These are phyloP conservation scores for Exophiala bonariae DNA, from an alignment of 2,329 filamentous ascomycete genomes.

Conservation along the genomic window DNA sequence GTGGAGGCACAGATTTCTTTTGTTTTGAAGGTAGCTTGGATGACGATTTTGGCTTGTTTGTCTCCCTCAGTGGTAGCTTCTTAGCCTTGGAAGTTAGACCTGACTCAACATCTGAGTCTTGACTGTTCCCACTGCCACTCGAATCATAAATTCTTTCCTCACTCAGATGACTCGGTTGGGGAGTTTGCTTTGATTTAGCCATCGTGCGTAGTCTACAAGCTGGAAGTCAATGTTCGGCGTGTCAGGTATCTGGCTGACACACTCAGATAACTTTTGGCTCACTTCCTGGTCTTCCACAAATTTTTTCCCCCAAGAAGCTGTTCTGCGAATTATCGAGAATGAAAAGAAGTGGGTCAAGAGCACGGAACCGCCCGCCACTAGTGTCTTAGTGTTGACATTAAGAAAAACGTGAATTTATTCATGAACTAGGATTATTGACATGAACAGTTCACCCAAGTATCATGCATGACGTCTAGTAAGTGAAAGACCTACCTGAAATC, in stretches of 20 bases:
- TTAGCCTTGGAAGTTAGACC: not conserved
- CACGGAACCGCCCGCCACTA: slow-evolving; percentile 1
- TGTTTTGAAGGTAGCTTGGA: not conserved
- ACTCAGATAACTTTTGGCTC: too few species aligned
- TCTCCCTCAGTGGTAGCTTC: not conserved
- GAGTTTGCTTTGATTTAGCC: slow-evolving; percentile 8
- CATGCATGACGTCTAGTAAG: slow-evolving; percentile 20
- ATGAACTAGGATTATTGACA: not conserved
- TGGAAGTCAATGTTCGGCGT: not conserved
- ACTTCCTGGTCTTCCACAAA: too few species aligned
- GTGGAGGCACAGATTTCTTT: slow-evolving; percentile 3
- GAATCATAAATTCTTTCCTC: slow-evolving; percentile 21
- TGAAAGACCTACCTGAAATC: not conserved
- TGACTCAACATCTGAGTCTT: not conserved
- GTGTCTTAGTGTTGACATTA: not conserved
- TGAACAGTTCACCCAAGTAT: not conserved
- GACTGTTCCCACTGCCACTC: slow-evolving; percentile 19
- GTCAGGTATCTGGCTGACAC: too few species aligned
- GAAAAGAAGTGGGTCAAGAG: not conserved
- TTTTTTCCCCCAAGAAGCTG: not conserved
- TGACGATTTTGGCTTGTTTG: slow-evolving; percentile 5
- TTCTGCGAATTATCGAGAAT: too few species aligned
- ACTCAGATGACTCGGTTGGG: slow-evolving; percentile 16
- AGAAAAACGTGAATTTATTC: not conserved
- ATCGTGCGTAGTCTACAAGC: not conserved